These are phyloP conservation scores for Aspergillus sp. DNA, from an alignment of 2,329 filamentous ascomycete genomes.

Conservation along the genomic window DNA sequence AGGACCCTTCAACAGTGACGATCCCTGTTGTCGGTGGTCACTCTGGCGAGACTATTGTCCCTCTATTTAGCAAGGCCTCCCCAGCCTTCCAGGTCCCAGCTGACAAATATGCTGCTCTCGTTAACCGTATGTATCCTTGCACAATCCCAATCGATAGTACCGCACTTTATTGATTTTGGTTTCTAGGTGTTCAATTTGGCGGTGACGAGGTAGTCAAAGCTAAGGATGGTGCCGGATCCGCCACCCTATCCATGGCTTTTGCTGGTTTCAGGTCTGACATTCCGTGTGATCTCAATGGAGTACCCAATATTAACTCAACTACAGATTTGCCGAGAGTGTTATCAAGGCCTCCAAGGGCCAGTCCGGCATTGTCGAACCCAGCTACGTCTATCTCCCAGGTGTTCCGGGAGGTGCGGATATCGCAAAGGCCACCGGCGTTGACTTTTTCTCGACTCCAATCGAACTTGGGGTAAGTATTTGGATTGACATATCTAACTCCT, in stretches of 20 bases:
- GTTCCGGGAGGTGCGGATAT: conserved; percentile 84
- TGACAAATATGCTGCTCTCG: conserved; percentile 86
- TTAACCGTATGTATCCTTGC: conserved; percentile 65
- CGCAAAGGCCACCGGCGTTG: conserved; percentile 75
- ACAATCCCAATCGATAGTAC: background rate
- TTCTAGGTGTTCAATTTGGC: conserved; percentile 80
- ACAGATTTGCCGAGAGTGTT: conserved; percentile 88
- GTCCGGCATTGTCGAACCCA: conserved; percentile 90
- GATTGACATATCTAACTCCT: conserved; percentile 3
- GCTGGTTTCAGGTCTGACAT: conserved; percentile 79
- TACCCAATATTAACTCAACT: conserved; percentile 18
- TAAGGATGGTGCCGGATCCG: conserved; percentile 87
- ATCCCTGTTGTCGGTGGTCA: conserved; percentile 96
- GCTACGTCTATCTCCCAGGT: conserved; percentile 92
- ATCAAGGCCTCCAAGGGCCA: conserved; percentile 85
- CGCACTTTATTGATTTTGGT: background rate
- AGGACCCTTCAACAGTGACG: conserved; percentile 76
- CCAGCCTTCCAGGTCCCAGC: conserved; percentile 77
- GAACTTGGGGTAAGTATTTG: conserved; percentile 80
- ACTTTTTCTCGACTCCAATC: conserved; percentile 95
- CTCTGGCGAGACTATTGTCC: conserved; percentile 97
- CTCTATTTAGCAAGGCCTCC: conserved; percentile 88
- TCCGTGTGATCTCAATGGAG: conserved; percentile 13
- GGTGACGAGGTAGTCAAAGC: conserved; percentile 96
- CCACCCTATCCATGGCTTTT: conserved; percentile 92